These are phyloP conservation scores for Blepharisma japonicum DNA, from an alignment of 73 alveolate species.

Conservation along the genomic window DNA sequence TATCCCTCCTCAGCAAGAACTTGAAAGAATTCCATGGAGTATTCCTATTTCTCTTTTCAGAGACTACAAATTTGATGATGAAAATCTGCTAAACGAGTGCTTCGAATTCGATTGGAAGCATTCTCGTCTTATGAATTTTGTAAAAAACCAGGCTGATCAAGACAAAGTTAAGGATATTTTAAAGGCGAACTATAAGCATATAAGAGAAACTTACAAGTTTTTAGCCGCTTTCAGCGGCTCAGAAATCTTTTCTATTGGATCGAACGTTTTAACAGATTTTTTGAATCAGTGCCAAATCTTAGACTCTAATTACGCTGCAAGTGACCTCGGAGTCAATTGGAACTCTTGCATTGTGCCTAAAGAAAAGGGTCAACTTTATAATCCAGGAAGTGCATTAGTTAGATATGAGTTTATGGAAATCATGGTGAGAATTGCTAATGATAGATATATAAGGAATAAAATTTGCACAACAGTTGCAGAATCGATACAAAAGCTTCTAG, in stretches of 20 bases:
- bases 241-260: conserved; percentile 40
- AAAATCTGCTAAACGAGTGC: conserved; percentile 54
- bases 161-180: conserved; percentile 45
- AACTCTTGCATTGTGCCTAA: conserved; percentile 35
- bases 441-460: conserved; percentile 43
- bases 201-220: conserved; percentile 46
- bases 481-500: not conserved
- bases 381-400: conserved; percentile 47
- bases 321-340: conserved; percentile 45
- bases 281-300: conserved; percentile 23
- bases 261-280: conserved; percentile 34
- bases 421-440: conserved; percentile 51
- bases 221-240: conserved; percentile 33
- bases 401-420: conserved; percentile 54
- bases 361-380: conserved; percentile 35
- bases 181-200: conserved; percentile 32
- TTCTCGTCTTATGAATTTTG: conserved; percentile 50
- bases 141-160: conserved; percentile 57
- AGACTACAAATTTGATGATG: conserved; percentile 58
- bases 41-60: conserved; percentile 56
- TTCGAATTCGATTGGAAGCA: conserved; percentile 86
- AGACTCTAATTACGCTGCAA: conserved; percentile 42
- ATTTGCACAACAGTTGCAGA: conserved; percentile 29
- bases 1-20: conserved; percentile 2
- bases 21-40: conserved; percentile 37